phyloP scores from a whole-genome alignment of 2,329 filamentous ascomycete species.

The Trichoderma pleuroti region DNA sequence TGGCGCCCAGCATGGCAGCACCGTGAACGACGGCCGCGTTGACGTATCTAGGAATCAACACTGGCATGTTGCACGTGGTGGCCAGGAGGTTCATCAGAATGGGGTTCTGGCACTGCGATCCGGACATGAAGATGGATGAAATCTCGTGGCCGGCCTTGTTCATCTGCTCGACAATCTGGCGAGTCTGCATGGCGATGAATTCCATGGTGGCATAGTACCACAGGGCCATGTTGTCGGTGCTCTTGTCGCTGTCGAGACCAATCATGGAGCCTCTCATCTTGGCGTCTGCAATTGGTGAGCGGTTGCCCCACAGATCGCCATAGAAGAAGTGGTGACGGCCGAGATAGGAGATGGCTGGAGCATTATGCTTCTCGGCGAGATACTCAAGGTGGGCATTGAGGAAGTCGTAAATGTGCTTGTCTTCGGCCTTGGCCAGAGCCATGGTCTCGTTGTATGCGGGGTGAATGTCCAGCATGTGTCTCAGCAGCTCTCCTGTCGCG shows the following conservation, averaged over 20 bases:
- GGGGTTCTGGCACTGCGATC: constrained; percentile 93
- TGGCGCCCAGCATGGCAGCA: constrained; percentile 96
- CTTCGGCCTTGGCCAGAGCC: constrained; percentile 74
- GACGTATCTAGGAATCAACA: constrained; percentile 89
- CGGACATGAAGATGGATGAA: constrained; percentile 96
- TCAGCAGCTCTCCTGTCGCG: constrained; percentile 89
- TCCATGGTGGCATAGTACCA: constrained; percentile 97
- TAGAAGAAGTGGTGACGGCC: constrained; percentile 98
- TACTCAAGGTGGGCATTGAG: constrained; percentile 82
- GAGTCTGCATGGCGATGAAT: constrained; percentile 95
- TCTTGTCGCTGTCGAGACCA: constrained; percentile 82
- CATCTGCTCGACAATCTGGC: constrained; percentile 93
- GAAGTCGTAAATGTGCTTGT: constrained; percentile 91
- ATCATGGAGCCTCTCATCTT: constrained; percentile 90
- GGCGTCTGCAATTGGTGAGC: constrained; percentile 86
- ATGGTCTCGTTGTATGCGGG: constrained; percentile 79
- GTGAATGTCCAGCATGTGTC: constrained; percentile 93
- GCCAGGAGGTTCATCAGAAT: constrained; percentile 90
- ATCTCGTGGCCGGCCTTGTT: constrained; percentile 85
- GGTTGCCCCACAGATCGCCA: constrained; percentile 94
- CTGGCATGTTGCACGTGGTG: constrained; percentile 85
- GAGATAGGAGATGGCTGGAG: constrained; percentile 78
- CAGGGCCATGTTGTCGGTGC: constrained; percentile 79
- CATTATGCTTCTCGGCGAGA: constrained; percentile 64
- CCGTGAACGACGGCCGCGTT: constrained; percentile 95